Evolutionary conservation across 768 basidiomycete species (phyloP).

Genomic region (Tulasnella sp.): DNA sequence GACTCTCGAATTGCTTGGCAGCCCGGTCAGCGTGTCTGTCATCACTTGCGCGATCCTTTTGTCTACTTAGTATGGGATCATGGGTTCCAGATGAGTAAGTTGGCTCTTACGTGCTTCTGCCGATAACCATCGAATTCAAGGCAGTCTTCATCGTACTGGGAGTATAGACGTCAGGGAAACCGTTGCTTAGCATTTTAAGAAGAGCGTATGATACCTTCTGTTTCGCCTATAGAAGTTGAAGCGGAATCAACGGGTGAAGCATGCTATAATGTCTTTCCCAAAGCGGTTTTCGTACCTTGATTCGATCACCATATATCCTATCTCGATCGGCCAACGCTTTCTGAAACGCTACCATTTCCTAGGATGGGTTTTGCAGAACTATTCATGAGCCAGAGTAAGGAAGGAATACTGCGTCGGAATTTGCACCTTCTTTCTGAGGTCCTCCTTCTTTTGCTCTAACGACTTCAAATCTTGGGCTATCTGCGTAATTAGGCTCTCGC

Average conservation of each 20-base stretch:
- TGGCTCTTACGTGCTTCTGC: constrained; percentile 59
- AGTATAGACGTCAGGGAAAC: background rate
- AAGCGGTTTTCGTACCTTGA: constrained; percentile 41
- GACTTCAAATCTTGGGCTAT: constrained; percentile 53
- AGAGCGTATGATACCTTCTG: constrained; percentile 40
- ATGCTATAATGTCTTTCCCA: background rate
- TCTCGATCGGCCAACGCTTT: constrained; percentile 64
- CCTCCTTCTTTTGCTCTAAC: constrained; percentile 53
- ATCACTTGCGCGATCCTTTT: constrained; percentile 53
- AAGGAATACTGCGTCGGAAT: too few relatives aligned
- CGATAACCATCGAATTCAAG: constrained; percentile 57
- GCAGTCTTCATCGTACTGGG: constrained; percentile 73
- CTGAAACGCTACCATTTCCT: constrained; percentile 64
- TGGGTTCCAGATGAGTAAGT: constrained; percentile 1
- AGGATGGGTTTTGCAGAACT: background rate
- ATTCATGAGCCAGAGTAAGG: too few relatives aligned
- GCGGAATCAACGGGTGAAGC: background rate
- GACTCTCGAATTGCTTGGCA: constrained; percentile 65
- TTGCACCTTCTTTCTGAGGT: constrained; percentile 64
- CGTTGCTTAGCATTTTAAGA: background rate
- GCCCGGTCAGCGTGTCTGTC: constrained; percentile 68
- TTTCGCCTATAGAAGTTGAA: constrained; percentile 37
- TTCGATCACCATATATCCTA: constrained; percentile 50
- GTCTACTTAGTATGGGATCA: background rate
- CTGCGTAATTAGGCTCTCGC: constrained; percentile 48